phyloP scores from a whole-genome alignment of 331 rosid genomes.

The Rhamnella rubrinervis region DNA sequence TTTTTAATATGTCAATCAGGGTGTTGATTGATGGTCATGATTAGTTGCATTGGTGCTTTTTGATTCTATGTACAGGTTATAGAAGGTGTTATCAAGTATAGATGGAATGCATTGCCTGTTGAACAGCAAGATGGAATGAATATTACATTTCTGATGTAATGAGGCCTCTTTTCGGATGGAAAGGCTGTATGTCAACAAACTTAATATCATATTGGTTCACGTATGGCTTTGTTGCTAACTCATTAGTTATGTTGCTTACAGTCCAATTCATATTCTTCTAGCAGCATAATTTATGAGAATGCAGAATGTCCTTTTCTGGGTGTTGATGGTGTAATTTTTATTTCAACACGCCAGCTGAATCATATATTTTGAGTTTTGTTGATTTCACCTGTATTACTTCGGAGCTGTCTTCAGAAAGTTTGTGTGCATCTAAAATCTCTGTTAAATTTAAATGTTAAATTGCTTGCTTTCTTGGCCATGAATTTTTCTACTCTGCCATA shows the following conservation, averaged over 20 bases:
- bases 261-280: neutral
- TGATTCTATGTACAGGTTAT: slow-evolving; percentile 29
- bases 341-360: too few species aligned
- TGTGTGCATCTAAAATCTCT: neutral
- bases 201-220: slow-evolving; percentile 96
- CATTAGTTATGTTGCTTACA: too few species aligned
- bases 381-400: too few species aligned
- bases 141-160: slow-evolving; percentile 86
- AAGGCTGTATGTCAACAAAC: slow-evolving; percentile 96
- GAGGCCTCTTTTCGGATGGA: slow-evolving; percentile 85
- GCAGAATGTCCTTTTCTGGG: neutral
- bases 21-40: neutral
- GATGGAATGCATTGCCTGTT: slow-evolving; percentile 97
- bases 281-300: neutral
- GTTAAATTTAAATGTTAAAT: too few species aligned
- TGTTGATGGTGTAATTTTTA: too few species aligned
- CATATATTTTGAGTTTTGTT: too few species aligned
- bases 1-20: too few species aligned
- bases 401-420: neutral
- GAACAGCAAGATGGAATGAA: slow-evolving; percentile 99
- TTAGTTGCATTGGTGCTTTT: neutral
- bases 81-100: slow-evolving; percentile 62
- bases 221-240: slow-evolving; percentile 25
- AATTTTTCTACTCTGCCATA: neutral
- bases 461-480: neutral